Conservation (phyloP, 441 rosid species). For the Codiaeum variegatum region DNA sequence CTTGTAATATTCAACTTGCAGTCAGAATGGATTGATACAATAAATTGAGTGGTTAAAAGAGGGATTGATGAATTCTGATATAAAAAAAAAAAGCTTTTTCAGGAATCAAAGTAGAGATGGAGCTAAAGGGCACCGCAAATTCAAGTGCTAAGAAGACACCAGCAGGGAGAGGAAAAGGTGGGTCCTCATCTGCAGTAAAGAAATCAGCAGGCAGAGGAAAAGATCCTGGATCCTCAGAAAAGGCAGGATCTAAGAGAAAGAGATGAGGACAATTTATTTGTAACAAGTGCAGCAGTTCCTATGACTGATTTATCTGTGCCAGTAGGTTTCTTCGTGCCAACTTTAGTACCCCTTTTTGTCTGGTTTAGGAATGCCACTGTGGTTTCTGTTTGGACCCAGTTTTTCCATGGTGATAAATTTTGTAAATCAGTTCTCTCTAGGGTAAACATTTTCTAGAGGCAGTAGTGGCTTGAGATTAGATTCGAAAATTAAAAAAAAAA, state of each 20-base stretch:
- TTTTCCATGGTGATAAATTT: not conserved
- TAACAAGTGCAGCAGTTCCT: conserved; percentile 13
- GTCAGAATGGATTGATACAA: conserved; percentile 28
- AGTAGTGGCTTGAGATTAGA: too few relatives aligned
- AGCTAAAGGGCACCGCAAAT: conserved; percentile 48
- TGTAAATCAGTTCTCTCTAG: not conserved
- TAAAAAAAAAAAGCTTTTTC: conserved; percentile 1
- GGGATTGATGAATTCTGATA: not conserved
- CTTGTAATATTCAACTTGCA: not conserved
- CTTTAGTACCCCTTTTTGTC: not conserved
- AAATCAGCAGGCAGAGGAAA: conserved; percentile 27
- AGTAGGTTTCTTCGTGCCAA: not conserved
- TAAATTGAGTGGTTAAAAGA: not conserved
- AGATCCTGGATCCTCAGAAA: conserved; percentile 28
- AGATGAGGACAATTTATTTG: conserved; percentile 27
- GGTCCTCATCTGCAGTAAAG: conserved; percentile 27
- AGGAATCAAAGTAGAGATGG: conserved; percentile 83
- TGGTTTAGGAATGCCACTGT: not conserved
- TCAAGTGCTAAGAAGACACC: conserved; percentile 41
- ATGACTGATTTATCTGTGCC: not conserved
- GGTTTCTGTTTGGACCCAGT: not conserved
- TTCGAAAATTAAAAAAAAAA: too few relatives aligned
- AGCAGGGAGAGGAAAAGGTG: conserved; percentile 45
- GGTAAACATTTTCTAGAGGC: not conserved
- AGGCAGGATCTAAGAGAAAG: conserved; percentile 51